phyloP scores from a whole-genome alignment of 352 stramenopile species.

The Pythium insidiosum region DNA sequence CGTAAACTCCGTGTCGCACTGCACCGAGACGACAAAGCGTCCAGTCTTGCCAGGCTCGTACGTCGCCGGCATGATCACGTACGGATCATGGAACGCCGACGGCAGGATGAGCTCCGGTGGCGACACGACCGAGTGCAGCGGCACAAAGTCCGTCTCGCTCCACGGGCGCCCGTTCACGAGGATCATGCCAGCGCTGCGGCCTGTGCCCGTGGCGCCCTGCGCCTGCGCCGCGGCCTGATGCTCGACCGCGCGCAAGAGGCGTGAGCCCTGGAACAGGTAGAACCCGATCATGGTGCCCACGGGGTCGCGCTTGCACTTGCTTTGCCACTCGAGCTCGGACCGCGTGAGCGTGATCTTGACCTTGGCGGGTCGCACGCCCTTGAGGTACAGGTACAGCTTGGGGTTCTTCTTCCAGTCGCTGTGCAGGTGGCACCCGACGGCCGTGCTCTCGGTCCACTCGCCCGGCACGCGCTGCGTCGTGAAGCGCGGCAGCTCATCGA shows the following conservation, averaged over 20 bases:
- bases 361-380: slow-evolving; percentile 54
- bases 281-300: slow-evolving; percentile 89
- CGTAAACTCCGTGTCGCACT: slow-evolving; percentile 77
- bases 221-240: background rate
- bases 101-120: slow-evolving; percentile 57
- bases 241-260: slow-evolving; percentile 26
- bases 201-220: background rate
- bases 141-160: slow-evolving; percentile 83
- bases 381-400: slow-evolving; percentile 70
- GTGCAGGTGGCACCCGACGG: slow-evolving; percentile 74
- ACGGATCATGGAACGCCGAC: slow-evolving; percentile 69
- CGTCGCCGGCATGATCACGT: slow-evolving; percentile 85
- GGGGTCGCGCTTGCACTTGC: slow-evolving; percentile 71
- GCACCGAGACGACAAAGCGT: slow-evolving; percentile 79
- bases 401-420: slow-evolving; percentile 86
- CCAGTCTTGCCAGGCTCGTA: slow-evolving; percentile 76
- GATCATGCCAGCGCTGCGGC: slow-evolving; percentile 13
- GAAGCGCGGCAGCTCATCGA: slow-evolving; percentile 52
- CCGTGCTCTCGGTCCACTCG: slow-evolving; percentile 62
- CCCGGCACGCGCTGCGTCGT: slow-evolving; percentile 68
- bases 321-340: slow-evolving; percentile 77
- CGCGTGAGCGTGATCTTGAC: slow-evolving; percentile 77
- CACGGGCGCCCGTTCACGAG: slow-evolving; percentile 62
- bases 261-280: slow-evolving; percentile 65
- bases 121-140: slow-evolving; percentile 59